Percentiles rank a stretch among this genome's conserved stretches.
phyloP scores from a whole-genome alignment of 2,329 filamentous ascomycete species.

The Exserohilum rostratum region DNA sequence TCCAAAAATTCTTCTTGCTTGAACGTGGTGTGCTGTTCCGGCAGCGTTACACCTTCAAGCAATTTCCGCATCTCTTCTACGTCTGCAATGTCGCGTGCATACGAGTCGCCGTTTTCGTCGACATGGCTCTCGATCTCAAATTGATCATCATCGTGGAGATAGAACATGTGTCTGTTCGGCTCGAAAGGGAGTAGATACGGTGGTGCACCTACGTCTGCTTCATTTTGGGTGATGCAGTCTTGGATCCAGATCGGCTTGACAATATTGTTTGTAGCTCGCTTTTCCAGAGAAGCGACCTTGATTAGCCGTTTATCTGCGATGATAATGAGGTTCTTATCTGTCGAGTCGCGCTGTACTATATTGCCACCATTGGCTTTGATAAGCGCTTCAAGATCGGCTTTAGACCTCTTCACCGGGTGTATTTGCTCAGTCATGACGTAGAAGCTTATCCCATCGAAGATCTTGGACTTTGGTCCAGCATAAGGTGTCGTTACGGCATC shows the following conservation, averaged over 20 bases:
- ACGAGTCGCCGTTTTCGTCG: slow-evolving; percentile 84
- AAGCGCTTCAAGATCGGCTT: slow-evolving; percentile 77
- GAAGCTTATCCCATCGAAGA: slow-evolving; percentile 80
- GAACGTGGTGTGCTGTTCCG: slow-evolving; percentile 23
- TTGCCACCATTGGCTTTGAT: slow-evolving; percentile 84
- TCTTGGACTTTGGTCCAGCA: slow-evolving; percentile 62
- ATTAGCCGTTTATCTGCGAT: slow-evolving; percentile 81
- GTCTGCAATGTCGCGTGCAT: slow-evolving; percentile 68
- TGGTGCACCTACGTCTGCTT: slow-evolving; percentile 59
- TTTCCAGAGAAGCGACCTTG: slow-evolving; percentile 82
- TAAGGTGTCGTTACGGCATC: slow-evolving; percentile 58
- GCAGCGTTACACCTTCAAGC: slow-evolving; percentile 46
- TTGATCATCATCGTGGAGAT: slow-evolving; percentile 64
- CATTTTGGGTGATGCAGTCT: slow-evolving; percentile 73
- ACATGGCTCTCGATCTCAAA: slow-evolving; percentile 65
- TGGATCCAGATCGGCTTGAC: slow-evolving; percentile 81
- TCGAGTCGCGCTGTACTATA: slow-evolving; percentile 74
- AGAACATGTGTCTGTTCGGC: slow-evolving; percentile 72
- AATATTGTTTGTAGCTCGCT: slow-evolving; percentile 72
- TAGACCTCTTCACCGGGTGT: slow-evolving; percentile 73
- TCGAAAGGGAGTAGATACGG: slow-evolving; percentile 70
- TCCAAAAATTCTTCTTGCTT: slow-evolving; percentile 28
- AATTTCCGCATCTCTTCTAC: slow-evolving; percentile 64
- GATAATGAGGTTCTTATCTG: slow-evolving; percentile 68
- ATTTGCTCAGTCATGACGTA: slow-evolving; percentile 80